A percentile compares a stretch with the other conserved stretches of the same genome.
Evolutionary conservation across 164 flowering plant genomes (phyloP).

Genomic region (Aristolochia contorta): DNA sequence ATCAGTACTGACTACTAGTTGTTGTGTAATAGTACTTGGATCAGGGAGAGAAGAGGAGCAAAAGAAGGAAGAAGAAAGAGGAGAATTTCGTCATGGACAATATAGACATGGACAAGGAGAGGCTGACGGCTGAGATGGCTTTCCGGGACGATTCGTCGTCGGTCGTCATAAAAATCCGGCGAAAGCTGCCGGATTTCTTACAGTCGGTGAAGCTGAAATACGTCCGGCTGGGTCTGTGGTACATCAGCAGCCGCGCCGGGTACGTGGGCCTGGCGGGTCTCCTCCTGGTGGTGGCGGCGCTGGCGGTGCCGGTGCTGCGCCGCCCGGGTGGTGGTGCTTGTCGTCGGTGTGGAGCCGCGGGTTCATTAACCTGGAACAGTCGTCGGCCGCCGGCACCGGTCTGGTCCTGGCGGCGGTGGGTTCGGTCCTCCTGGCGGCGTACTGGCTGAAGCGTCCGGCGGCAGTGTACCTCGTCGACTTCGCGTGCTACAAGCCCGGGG

Average conservation of each 20-base stretch:
- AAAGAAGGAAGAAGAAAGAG: too few species aligned
- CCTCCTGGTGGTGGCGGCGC: background rate
- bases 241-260: constrained; percentile 17
- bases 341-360: too few species aligned
- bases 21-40: too few species aligned
- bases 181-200: constrained; percentile 38
- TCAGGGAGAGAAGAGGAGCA: too few species aligned
- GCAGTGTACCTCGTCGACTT: constrained; percentile 64
- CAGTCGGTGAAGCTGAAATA: constrained; percentile 88
- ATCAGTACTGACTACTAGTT: too few species aligned
- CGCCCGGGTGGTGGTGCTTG: too few species aligned
- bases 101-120: constrained; percentile 67
- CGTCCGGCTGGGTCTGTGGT: constrained; percentile 57
- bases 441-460: constrained; percentile 38
- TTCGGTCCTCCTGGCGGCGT: constrained; percentile 1
- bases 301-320: background rate
- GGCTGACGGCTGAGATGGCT: constrained; percentile 75
- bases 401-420: background rate
- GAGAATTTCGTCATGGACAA: constrained; percentile 27
- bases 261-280: background rate
- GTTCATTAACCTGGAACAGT: too few species aligned
- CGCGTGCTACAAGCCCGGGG: constrained; percentile 65
- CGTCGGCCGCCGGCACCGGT: too few species aligned
- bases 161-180: constrained; percentile 65
- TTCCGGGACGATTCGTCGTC: constrained; percentile 52